Conservation (phyloP, 1,139 yeast species). For the Saccharomyces pastorianus region DNA sequence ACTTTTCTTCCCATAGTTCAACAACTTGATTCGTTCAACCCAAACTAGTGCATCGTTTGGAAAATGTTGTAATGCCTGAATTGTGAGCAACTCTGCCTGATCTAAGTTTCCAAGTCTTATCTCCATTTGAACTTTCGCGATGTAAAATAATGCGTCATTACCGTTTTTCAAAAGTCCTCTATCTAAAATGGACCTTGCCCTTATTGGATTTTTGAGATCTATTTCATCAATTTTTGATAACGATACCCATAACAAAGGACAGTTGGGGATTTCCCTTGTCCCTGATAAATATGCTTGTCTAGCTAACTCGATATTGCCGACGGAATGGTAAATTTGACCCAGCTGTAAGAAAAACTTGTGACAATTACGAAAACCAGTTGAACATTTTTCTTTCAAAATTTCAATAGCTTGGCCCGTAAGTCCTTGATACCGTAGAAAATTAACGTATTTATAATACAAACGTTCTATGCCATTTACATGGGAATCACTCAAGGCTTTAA, state of each 20-base stretch:
- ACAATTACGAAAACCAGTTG: constrained; percentile 13
- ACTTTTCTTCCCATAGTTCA: constrained; percentile 41
- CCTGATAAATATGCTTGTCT: constrained; percentile 45
- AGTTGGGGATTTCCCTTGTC: constrained; percentile 39
- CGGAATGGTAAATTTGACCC: constrained; percentile 18
- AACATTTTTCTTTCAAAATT: constrained; percentile 38
- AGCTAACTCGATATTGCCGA: constrained; percentile 35
- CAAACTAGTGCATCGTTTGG: constrained; percentile 58
- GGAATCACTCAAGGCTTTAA: constrained; percentile 13
- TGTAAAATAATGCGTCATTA: constrained; percentile 41
- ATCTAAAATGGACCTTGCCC: constrained; percentile 70
- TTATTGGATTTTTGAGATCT: constrained; percentile 37
- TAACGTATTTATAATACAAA: constrained; percentile 58
- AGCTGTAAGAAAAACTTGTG: constrained; percentile 21
- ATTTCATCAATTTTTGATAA: constrained; percentile 45
- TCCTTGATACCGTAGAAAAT: constrained; percentile 41
- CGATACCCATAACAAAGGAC: constrained; percentile 47
- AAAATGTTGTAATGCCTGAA: constrained; percentile 51
- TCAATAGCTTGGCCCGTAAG: constrained; percentile 35
- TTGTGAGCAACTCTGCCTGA: constrained; percentile 50
- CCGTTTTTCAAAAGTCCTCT: constrained; percentile 52
- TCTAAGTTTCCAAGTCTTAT: constrained; percentile 38
- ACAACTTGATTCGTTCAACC: constrained; percentile 45
- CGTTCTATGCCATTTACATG: constrained; percentile 38
- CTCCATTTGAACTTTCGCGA: constrained; percentile 54